These are phyloP conservation scores for Spirogloea muscicola DNA, from an alignment of 139 green algal genomes.

Conservation along the genomic window DNA sequence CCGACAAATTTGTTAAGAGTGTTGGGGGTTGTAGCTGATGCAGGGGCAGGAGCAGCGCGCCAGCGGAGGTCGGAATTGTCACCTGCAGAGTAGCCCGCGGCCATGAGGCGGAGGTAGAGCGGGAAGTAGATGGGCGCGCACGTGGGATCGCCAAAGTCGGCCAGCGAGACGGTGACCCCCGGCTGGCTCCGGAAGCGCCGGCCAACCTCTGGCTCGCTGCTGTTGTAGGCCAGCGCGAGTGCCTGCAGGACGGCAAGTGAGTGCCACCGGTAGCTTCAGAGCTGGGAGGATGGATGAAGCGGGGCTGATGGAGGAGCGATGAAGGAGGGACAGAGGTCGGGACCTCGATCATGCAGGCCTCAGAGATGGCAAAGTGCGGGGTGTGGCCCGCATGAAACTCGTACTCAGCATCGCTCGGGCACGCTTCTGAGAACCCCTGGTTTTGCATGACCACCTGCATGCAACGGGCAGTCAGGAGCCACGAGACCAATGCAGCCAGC, in stretches of 20 bases:
- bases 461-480: neutral
- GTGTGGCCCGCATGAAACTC: constrained; percentile 1
- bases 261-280: neutral
- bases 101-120: constrained; percentile 14
- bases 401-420: neutral
- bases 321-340: neutral
- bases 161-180: neutral
- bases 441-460: neutral
- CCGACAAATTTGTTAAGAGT: no score
- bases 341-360: constrained; percentile 1
- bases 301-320: neutral
- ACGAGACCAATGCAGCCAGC: no score
- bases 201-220: neutral
- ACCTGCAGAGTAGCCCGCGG: constrained; percentile 6
- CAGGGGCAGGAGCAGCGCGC: no score
- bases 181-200: constrained; percentile 2
- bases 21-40: no score
- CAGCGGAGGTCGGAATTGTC: no score
- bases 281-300: no score
- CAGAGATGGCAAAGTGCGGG: neutral
- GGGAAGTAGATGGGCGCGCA: constrained; percentile 13
- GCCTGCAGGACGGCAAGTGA: neutral
- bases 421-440: neutral
- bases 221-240: neutral
- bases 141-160: neutral